Base-by-base conservation (phyloP, 257 asterid species). In the Eucommia ulmoides region DNA sequence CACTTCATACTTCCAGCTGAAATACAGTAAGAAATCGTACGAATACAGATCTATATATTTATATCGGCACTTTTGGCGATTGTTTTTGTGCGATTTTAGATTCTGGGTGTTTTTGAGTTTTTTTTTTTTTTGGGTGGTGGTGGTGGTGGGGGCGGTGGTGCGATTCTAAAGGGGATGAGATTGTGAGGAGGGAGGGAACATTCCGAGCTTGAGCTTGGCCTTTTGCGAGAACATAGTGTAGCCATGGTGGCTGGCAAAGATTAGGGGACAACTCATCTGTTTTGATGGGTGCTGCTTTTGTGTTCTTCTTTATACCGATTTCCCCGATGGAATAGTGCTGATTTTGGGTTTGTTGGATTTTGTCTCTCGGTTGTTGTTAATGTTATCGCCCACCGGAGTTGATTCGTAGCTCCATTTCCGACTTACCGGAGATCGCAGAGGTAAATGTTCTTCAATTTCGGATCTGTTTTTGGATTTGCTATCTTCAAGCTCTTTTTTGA, bases 211-310 rank as follows among this genome's bases (percentile, higher is more conserved):
- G 81, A 80, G 12, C n/a, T n/a, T n/a, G n/a, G n/a, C 75, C 46
- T 78, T 81, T 78, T 71, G 76, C 49, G 84, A 71, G 54, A 70
- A 79, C 91, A 79, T 63, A 44, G 81, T 79, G 91, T 82, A 76
- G 63, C 74, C 21, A 61, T 76, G 76, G 93, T 81, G 95, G 85
- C 80, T 72, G 56, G 63, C 93, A 74, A 76, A 74, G 70, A 65
- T 72, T 78, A 61, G 60, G 44, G 61, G 75, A 76, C 84, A 69
- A 69, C 76, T 73, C 81, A 66, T 72, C 81, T 74, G n/a, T 76
- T 81, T 62, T 69, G 48, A 42, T 42, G 48, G 20, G 63, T 62
- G 65, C 42, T 65, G 69, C 65, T 62, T 65, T 42, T 10, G n/a
- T 19, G 12, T 7, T 12, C 12, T 29, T 29, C 38, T 69, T 45